These are phyloP conservation scores for Lactarius akahatsu DNA, from an alignment of 768 basidiomycete species.

Conservation along the genomic window DNA sequence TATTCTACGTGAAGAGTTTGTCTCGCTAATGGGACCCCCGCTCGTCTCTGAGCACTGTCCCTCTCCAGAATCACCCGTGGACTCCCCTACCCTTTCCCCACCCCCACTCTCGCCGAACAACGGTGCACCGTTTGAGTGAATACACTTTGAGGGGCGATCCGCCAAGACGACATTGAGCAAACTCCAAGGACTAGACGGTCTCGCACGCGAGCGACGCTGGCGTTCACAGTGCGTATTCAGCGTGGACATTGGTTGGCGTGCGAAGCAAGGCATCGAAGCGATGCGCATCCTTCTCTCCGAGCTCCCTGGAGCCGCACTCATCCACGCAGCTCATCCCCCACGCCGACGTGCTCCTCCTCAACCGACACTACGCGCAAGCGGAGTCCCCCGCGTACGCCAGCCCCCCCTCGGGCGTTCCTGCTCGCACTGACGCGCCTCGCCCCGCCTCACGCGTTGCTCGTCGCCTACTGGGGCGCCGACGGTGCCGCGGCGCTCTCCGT, in stretches of 20 bases:
- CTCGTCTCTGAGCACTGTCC: slow-evolving; percentile 78
- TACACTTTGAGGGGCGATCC: slow-evolving; percentile 81
- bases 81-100: slow-evolving; percentile 26
- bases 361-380: slow-evolving; percentile 66
- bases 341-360: slow-evolving; percentile 75
- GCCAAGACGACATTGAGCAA: slow-evolving; percentile 79
- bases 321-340: slow-evolving; percentile 68
- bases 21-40: slow-evolving; percentile 74
- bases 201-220: slow-evolving; percentile 83
- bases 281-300: slow-evolving; percentile 44
- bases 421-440: slow-evolving; percentile 68
- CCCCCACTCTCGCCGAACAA: slow-evolving; percentile 30
- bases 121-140: slow-evolving; percentile 77
- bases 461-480: slow-evolving; percentile 77
- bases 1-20: slow-evolving; percentile 83
- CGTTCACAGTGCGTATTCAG: slow-evolving; percentile 79
- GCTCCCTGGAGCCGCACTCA: not conserved
- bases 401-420: slow-evolving; percentile 71
- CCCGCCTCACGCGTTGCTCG: slow-evolving; percentile 72
- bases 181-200: slow-evolving; percentile 74
- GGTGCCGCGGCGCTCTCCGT: slow-evolving; percentile 79
- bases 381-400: slow-evolving; percentile 57
- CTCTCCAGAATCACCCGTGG: slow-evolving; percentile 36
- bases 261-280: slow-evolving; percentile 75
- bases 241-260: slow-evolving; percentile 71